Conservation (phyloP, 2,329 filamentous ascomycete genomes). For the Epichloe bromicola region DNA sequence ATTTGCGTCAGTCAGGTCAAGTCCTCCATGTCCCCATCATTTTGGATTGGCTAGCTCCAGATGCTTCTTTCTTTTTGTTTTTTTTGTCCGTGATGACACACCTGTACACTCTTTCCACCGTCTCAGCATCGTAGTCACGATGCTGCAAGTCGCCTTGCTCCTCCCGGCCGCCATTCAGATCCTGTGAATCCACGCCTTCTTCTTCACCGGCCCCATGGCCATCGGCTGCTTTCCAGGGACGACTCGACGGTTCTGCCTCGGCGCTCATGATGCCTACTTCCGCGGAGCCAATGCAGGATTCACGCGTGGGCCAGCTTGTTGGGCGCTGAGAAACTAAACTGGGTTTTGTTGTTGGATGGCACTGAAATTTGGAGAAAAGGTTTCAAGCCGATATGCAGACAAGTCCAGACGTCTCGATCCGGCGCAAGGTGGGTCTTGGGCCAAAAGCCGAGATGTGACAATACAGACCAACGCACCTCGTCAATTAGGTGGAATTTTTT, state of each 20-base stretch:
- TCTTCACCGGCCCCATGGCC: not conserved
- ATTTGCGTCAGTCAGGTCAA: not conserved
- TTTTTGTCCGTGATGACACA: slow-evolving; percentile 7
- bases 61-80: too few relatives aligned
- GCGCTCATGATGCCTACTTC: not conserved
- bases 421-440: not conserved
- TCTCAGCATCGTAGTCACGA: slow-evolving; percentile 33
- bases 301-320: too few relatives aligned
- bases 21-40: not conserved
- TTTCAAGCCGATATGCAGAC: not conserved
- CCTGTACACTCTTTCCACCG: slow-evolving; percentile 42
- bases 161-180: not conserved
- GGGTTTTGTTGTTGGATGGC: too few relatives aligned
- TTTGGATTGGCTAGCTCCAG: not conserved
- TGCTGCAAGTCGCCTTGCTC: slow-evolving; percentile 1
- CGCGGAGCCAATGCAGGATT: too few relatives aligned
- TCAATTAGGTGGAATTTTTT: not conserved
- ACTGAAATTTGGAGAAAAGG: not conserved
- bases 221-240: not conserved
- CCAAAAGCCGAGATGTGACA: too few relatives aligned
- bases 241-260: not conserved
- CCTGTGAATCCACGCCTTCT: slow-evolving; percentile 4
- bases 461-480: too few relatives aligned
- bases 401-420: not conserved
- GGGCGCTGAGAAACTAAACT: too few relatives aligned